Percentiles rank a stretch among this genome's conserved stretches.
Evolutionary conservation across 2,329 filamentous ascomycete genomes (phyloP).

Genomic region (Berkeleyomyces rouxiae): DNA sequence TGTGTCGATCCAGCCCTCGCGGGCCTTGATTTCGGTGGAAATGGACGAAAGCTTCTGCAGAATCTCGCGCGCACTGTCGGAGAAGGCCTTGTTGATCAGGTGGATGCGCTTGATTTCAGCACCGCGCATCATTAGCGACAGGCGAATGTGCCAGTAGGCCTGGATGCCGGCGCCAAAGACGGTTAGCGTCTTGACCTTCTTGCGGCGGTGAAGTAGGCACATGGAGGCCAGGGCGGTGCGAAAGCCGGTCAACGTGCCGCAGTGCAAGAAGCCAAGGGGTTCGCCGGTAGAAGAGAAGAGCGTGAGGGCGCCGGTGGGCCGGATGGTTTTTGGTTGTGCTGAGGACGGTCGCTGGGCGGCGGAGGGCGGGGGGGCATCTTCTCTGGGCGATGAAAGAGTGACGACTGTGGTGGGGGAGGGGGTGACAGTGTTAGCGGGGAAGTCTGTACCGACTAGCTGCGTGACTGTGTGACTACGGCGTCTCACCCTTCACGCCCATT

Average conservation of each 20-base stretch:
- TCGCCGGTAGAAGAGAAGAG: conserved; percentile 47
- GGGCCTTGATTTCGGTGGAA: conserved; percentile 27
- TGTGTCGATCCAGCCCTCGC: conserved; percentile 45
- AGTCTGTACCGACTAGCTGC: not conserved
- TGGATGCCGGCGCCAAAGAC: conserved; percentile 82
- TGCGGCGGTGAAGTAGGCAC: conserved; percentile 47
- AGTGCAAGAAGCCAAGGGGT: conserved; percentile 53
- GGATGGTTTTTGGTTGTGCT: conserved; percentile 18
- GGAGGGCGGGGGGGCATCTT: conserved; percentile 8
- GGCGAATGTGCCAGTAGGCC: conserved; percentile 85
- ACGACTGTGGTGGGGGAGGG: conserved; percentile 33
- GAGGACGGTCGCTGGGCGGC: conserved; percentile 15
- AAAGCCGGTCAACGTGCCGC: conserved; percentile 61
- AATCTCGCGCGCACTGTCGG: conserved; percentile 35
- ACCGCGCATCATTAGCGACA: conserved; percentile 59
- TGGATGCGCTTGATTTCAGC: conserved; percentile 60
- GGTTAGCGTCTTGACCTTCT: conserved; percentile 55
- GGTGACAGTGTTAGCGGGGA: not conserved
- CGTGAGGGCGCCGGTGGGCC: conserved; percentile 50
- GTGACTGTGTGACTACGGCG: not conserved
- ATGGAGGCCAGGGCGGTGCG: conserved; percentile 59
- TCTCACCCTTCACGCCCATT: conserved; percentile 50
- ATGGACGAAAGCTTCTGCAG: conserved; percentile 32
- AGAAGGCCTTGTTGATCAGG: conserved; percentile 63
- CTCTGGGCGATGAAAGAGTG: conserved; percentile 35